phyloP scores from a whole-genome alignment of 306 rosid genomes.

The Lathyrus tuberosus region DNA sequence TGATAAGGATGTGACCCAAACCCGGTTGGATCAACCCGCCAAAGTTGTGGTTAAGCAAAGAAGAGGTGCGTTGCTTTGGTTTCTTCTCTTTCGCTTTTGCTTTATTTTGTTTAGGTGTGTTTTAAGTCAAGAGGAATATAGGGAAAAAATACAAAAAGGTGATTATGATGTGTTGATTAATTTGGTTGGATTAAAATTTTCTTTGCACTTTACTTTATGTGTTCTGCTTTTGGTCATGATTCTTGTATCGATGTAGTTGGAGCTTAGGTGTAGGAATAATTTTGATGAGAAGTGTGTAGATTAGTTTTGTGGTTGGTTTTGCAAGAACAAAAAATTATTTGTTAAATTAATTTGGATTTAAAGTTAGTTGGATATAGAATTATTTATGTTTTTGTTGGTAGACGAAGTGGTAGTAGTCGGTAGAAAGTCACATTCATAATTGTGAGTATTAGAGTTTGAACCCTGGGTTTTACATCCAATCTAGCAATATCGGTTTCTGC shows the following conservation, averaged over 20 bases:
- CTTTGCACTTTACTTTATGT: slow-evolving; percentile 41
- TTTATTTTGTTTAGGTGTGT: slow-evolving; percentile 36
- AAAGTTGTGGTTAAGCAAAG: slow-evolving; percentile 63
- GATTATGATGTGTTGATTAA: slow-evolving; percentile 31
- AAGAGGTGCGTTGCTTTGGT: slow-evolving; percentile 64
- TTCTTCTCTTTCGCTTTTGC: slow-evolving; percentile 2
- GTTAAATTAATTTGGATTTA: neutral
- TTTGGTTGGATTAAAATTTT: slow-evolving; percentile 6
- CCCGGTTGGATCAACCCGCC: slow-evolving; percentile 54
- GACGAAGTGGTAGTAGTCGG: too few relatives aligned
- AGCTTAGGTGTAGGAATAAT: slow-evolving; percentile 17
- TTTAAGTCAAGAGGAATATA: slow-evolving; percentile 33
- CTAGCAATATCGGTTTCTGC: too few relatives aligned
- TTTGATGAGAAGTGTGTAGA: neutral
- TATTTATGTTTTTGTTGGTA: neutral
- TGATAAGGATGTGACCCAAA: slow-evolving; percentile 37
- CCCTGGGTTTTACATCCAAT: too few relatives aligned
- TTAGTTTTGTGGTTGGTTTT: neutral
- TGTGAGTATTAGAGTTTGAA: too few relatives aligned
- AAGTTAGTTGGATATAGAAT: neutral
- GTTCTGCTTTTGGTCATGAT: slow-evolving; percentile 1
- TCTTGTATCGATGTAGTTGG: neutral
- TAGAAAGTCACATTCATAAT: too few relatives aligned
- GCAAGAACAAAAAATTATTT: neutral
- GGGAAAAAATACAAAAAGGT: neutral